Conservation (phyloP, 768 basidiomycete genomes). For the Suillus subaureus region DNA sequence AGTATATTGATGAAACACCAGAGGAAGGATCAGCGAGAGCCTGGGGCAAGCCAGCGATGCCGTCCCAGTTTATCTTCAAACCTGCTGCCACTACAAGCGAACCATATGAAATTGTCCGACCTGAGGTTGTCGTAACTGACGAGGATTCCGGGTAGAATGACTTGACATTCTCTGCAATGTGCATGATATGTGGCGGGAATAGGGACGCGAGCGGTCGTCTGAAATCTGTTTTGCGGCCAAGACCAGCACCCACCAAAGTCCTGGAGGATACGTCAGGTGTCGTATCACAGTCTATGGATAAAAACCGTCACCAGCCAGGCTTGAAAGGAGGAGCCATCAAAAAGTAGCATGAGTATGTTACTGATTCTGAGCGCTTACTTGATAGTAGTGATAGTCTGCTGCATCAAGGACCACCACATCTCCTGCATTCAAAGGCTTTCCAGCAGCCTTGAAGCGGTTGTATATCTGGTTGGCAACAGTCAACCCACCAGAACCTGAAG, state of each 20-base stretch:
- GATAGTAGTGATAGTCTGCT: slow-evolving; percentile 83
- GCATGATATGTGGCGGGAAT: slow-evolving; percentile 73
- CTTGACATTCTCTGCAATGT: slow-evolving; percentile 70
- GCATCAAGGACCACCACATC: slow-evolving; percentile 89
- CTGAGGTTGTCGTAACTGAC: slow-evolving; percentile 69
- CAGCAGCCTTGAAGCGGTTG: slow-evolving; percentile 71
- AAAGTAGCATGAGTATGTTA: neutral
- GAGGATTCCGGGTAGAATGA: slow-evolving; percentile 78
- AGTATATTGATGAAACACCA: slow-evolving; percentile 92
- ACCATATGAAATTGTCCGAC: slow-evolving; percentile 77
- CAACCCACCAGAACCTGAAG: slow-evolving; percentile 76
- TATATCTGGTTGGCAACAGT: slow-evolving; percentile 88
- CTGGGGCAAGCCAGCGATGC: slow-evolving; percentile 68
- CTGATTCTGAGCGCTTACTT: slow-evolving; percentile 45
- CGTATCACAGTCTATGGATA: neutral
- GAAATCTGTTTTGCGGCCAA: slow-evolving; percentile 70
- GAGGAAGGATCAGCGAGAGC: slow-evolving; percentile 79
- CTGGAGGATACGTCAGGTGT: slow-evolving; percentile 36
- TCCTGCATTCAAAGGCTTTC: slow-evolving; percentile 63
- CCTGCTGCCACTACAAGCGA: slow-evolving; percentile 88
- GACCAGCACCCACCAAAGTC: slow-evolving; percentile 92
- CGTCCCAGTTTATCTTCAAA: slow-evolving; percentile 82
- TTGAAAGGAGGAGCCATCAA: slow-evolving; percentile 31
- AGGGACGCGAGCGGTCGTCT: slow-evolving; percentile 66
- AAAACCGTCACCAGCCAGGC: slow-evolving; percentile 82